These are phyloP conservation scores for Discostella stelligeroides DNA, from an alignment of 108 stramenopile species.

Conservation along the genomic window DNA sequence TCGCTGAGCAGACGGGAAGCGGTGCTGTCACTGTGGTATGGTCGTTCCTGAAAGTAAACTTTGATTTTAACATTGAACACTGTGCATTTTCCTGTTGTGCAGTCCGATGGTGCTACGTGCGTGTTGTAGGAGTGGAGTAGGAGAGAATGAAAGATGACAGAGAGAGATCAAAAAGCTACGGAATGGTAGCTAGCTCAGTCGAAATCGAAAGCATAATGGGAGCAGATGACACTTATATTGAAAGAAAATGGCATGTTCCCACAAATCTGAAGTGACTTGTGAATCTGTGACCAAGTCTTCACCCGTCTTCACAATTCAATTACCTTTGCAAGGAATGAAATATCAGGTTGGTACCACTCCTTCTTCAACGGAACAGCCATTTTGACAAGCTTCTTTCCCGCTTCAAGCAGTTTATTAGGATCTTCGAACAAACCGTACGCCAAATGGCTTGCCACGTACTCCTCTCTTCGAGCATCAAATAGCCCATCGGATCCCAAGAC, in stretches of 20 bases:
- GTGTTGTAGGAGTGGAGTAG: no score
- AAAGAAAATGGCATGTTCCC: no score
- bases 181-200: no score
- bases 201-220: no score
- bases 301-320: conserved; percentile 19
- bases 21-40: conserved; percentile 75
- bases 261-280: no score
- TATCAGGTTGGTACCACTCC: conserved; percentile 50
- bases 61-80: no score
- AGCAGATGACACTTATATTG: no score
- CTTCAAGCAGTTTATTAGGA: conserved; percentile 16
- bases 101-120: no score
- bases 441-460: conserved; percentile 63
- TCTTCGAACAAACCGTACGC: conserved; percentile 49
- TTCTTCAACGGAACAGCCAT: conserved; percentile 39
- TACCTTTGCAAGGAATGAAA: conserved; percentile 39
- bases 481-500: conserved; percentile 78
- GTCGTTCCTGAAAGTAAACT: conserved; percentile 72
- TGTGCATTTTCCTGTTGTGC: no score
- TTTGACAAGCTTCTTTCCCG: conserved; percentile 26
- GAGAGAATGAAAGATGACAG: no score
- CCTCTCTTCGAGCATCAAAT: conserved; percentile 55
- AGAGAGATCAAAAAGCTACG: no score
- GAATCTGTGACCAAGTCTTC: neutral
- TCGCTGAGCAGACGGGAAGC: conserved; percentile 78